A percentile compares a stretch with the other conserved stretches of the same genome.
These are phyloP conservation scores for Pseudohyphozyma bogoriensis DNA, from an alignment of 768 basidiomycete species.

Conservation along the genomic window DNA sequence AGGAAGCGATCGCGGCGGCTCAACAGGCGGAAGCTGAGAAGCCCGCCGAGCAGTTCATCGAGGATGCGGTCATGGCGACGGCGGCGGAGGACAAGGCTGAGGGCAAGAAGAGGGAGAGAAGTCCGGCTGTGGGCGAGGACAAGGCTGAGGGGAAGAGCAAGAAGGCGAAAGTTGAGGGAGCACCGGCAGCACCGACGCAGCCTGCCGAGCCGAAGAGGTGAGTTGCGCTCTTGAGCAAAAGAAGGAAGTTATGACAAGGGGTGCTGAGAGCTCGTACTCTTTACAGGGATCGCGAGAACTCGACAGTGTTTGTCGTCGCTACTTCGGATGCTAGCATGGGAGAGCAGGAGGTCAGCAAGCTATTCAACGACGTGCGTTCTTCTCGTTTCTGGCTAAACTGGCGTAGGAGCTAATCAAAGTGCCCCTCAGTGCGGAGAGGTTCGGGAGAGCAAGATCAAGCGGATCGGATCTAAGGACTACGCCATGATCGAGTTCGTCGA, in stretches of 20 bases:
- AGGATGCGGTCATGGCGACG: slow-evolving; percentile 31
- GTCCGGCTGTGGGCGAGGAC: slow-evolving; percentile 4
- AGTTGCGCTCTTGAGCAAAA: background rate
- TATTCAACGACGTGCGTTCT: slow-evolving; percentile 77
- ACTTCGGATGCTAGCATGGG: slow-evolving; percentile 47
- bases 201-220: slow-evolving; percentile 1
- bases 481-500: slow-evolving; percentile 82
- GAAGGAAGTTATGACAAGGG: background rate
- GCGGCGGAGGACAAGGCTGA: background rate
- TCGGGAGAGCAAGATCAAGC: slow-evolving; percentile 71
- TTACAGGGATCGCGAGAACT: slow-evolving; percentile 83
- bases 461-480: slow-evolving; percentile 51
- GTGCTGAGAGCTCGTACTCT: background rate
- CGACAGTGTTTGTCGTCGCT: slow-evolving; percentile 76
- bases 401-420: background rate
- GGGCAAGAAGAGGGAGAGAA: slow-evolving; percentile 20
- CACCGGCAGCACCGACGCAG: background rate
- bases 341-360: slow-evolving; percentile 55
- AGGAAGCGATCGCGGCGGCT: slow-evolving; percentile 32
- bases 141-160: slow-evolving; percentile 1
- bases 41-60: slow-evolving; percentile 18
- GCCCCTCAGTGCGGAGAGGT: slow-evolving; percentile 73
- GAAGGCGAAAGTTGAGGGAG: slow-evolving; percentile 32
- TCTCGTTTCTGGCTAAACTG: background rate
- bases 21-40: background rate